A percentile compares a stretch with the other conserved stretches of the same genome.
These are phyloP conservation scores for Plasmodiophora brassicae DNA, from an alignment of 208 protist genomes.

Conservation along the genomic window DNA sequence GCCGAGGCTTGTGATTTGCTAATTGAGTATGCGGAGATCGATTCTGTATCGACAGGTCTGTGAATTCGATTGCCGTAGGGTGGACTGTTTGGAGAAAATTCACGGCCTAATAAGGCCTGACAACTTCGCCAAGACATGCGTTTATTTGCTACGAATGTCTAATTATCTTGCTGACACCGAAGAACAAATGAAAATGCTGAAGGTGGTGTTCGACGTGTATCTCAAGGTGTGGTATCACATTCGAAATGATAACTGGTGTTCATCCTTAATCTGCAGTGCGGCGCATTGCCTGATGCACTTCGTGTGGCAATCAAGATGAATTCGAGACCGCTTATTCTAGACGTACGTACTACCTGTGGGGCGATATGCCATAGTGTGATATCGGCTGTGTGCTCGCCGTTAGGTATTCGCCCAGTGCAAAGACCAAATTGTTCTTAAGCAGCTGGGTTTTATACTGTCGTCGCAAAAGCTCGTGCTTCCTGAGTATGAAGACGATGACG, in stretches of 20 bases:
- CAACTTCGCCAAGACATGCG: constrained; percentile 87
- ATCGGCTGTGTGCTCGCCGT: background rate
- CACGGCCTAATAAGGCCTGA: constrained; percentile 77
- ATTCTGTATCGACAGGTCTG: constrained; percentile 70
- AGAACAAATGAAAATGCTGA: constrained; percentile 17
- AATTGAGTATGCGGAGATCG: constrained; percentile 69
- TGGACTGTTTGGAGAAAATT: constrained; percentile 72
- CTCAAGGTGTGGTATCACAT: background rate
- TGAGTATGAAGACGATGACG: constrained; percentile 61
- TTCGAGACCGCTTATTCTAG: constrained; percentile 14
- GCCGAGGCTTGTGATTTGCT: constrained; percentile 96
- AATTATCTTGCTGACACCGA: constrained; percentile 53
- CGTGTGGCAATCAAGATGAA: constrained; percentile 49
- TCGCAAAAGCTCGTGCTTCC: constrained; percentile 22
- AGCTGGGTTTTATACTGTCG: constrained; percentile 31
- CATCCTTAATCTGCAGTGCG: background rate
- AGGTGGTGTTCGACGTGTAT: constrained; percentile 39
- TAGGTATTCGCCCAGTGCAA: constrained; percentile 28
- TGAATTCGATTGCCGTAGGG: background rate
- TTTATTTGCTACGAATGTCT: constrained; percentile 83
- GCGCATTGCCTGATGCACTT: constrained; percentile 9
- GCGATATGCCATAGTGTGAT: background rate
- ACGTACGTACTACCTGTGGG: no score
- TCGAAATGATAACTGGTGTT: background rate
- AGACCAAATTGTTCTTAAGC: constrained; percentile 33